These are phyloP conservation scores for Penicillium concentricum DNA, from an alignment of 2,329 filamentous ascomycete genomes.

Conservation along the genomic window DNA sequence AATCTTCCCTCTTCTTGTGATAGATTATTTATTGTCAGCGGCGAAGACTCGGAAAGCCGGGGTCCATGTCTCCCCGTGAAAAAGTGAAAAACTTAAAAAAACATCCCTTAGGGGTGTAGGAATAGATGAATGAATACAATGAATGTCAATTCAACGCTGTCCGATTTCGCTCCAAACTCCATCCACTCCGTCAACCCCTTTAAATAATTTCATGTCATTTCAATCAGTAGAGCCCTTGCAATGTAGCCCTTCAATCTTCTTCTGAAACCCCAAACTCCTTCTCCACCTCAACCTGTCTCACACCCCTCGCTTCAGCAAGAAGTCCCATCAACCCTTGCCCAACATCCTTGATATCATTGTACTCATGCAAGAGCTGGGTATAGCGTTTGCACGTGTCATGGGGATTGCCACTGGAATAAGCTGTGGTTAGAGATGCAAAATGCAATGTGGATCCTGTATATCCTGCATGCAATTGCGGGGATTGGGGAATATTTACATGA, in stretches of 20 bases:
- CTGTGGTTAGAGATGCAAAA: constrained; percentile 1
- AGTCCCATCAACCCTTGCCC: constrained; percentile 65
- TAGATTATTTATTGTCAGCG: background rate
- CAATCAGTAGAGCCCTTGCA: background rate
- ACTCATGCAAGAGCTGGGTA: constrained; percentile 64
- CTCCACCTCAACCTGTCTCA: constrained; percentile 49
- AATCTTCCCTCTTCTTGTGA: background rate
- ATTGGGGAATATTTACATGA: constrained; percentile 31
- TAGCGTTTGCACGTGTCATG: constrained; percentile 59
- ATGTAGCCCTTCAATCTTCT: constrained; percentile 28
- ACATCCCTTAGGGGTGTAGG: background rate
- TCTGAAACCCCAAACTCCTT: constrained; percentile 41
- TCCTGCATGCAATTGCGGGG: background rate
- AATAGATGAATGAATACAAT: constrained; percentile 4
- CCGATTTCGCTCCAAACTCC: background rate
- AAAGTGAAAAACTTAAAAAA: background rate
- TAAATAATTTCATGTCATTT: background rate
- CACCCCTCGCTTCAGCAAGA: constrained; percentile 64
- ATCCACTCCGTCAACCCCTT: background rate
- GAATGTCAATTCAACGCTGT: background rate
- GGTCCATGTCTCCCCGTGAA: background rate
- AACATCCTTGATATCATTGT: constrained; percentile 70
- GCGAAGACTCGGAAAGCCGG: background rate
- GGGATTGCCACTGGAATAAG: constrained; percentile 39
- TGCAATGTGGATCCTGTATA: background rate